These are phyloP conservation scores for Septoria linicola DNA, from an alignment of 2,329 filamentous ascomycete species.

Conservation along the genomic window DNA sequence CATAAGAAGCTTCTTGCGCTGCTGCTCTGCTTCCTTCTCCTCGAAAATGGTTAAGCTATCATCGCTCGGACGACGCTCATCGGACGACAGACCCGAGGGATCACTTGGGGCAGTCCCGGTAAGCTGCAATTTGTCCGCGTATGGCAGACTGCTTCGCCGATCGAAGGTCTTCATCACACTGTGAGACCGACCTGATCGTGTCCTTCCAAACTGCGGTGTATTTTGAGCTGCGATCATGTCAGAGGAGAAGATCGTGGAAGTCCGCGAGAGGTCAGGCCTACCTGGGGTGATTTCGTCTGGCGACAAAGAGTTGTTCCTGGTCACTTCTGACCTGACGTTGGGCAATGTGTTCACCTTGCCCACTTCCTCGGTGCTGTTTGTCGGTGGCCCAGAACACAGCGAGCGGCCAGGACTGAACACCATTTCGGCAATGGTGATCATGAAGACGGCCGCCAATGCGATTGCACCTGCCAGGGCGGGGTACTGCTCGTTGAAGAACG, in stretches of 20 bases:
- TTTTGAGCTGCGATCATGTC: conserved; percentile 62
- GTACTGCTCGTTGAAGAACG: conserved; percentile 73
- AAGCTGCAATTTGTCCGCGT: not conserved
- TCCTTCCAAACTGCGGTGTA: conserved; percentile 62
- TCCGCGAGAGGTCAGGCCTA: not conserved
- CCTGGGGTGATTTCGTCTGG: conserved; percentile 19
- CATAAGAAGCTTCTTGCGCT: conserved; percentile 61
- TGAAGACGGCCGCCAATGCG: conserved; percentile 59
- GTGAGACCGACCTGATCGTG: conserved; percentile 21
- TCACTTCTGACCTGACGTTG: not conserved
- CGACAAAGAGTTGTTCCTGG: not conserved
- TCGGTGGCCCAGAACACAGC: conserved; percentile 18
- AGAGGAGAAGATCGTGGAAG: not conserved
- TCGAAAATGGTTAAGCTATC: conserved; percentile 17
- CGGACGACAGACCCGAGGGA: not conserved
- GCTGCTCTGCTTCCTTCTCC: conserved; percentile 33
- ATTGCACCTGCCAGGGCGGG: conserved; percentile 74
- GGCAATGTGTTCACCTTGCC: not conserved
- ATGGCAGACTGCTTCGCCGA: not conserved
- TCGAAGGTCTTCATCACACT: conserved; percentile 12
- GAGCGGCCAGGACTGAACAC: conserved; percentile 28
- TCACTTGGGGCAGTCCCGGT: not conserved
- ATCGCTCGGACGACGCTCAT: conserved; percentile 6
- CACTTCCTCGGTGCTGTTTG: not conserved
- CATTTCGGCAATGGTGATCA: conserved; percentile 54